phyloP scores from a whole-genome alignment of 192 early-diverging fungal species.

The Funneliformis mosseae region DNA sequence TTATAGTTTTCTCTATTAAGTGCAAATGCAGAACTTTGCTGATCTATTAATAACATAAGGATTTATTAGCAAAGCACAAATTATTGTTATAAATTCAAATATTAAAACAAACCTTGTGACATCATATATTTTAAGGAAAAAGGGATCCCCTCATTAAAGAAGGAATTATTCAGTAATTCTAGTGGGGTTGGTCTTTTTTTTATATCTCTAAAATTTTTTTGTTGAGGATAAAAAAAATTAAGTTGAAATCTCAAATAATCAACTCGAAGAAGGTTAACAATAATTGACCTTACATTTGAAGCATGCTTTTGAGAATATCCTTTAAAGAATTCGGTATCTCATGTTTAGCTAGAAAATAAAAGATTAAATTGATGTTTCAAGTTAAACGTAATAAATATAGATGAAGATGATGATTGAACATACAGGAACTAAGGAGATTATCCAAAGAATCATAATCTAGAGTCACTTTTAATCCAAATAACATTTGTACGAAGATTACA shows the following conservation, averaged over 20 bases:
- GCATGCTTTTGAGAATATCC: constrained; percentile 57
- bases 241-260: not conserved
- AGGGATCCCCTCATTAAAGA: constrained; percentile 55
- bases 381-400: not conserved
- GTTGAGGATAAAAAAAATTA: not conserved
- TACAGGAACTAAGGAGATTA: constrained; percentile 48
- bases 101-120: not conserved
- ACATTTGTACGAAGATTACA: constrained; percentile 69
- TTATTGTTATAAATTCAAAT: not conserved
- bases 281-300: constrained; percentile 44
- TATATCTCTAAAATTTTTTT: constrained; percentile 49
- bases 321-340: constrained; percentile 55
- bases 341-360: constrained; percentile 36
- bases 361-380: not conserved
- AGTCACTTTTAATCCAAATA: constrained; percentile 63
- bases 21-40: constrained; percentile 22
- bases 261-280: not conserved
- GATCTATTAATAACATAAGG: not conserved
- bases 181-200: constrained; percentile 72
- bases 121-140: constrained; percentile 7
- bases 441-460: constrained; percentile 54
- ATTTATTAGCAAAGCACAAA: not conserved
- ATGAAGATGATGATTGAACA: not conserved
- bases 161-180: constrained; percentile 71
- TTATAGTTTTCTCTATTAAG: constrained; percentile 16